Evolutionary conservation across 1,284 basidiomycete genomes (phyloP).

Genomic region (Earliella scabrosa): DNA sequence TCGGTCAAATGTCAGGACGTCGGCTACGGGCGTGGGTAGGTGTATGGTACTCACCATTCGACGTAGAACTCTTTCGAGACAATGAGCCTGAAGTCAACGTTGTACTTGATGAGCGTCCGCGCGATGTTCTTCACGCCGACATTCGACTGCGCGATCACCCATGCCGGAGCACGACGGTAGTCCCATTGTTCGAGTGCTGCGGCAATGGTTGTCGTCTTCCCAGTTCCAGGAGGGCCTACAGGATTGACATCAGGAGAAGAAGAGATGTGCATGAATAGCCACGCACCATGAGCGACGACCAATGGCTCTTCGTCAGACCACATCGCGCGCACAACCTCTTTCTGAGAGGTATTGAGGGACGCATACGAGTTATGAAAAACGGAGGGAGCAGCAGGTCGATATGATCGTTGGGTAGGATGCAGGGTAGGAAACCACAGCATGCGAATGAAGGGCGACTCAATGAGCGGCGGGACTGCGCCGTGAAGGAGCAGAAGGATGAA

Average conservation of each 20-base stretch:
- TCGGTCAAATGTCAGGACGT: too few relatives aligned
- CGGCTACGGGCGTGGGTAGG: too few relatives aligned
- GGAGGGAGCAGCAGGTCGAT: too few relatives aligned
- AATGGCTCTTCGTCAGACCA: conserved; percentile 7
- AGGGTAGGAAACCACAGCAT: conserved; percentile 6
- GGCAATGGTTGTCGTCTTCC: conserved; percentile 43
- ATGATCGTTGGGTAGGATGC: background rate
- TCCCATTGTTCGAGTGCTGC: conserved; percentile 26
- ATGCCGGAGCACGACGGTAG: conserved; percentile 17
- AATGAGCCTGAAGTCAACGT: conserved; percentile 41
- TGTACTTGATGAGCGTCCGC: conserved; percentile 43
- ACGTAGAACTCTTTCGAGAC: conserved; percentile 58
- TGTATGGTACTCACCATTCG: conserved; percentile 55
- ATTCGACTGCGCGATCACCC: conserved; percentile 42
- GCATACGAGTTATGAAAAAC: background rate
- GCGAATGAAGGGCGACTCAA: background rate
- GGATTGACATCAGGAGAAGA: too few relatives aligned
- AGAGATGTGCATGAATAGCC: background rate
- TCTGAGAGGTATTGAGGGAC: conserved; percentile 25
- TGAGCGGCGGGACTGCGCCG: background rate
- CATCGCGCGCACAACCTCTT: conserved; percentile 17
- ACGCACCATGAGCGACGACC: conserved; percentile 22
- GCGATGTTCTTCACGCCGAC: conserved; percentile 58
- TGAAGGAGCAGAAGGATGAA: conserved; percentile 17
- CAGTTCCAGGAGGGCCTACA: conserved; percentile 30